Base-by-base conservation (phyloP, 1,284 basidiomycete species). In the Lignosus rhinocerotis region DNA sequence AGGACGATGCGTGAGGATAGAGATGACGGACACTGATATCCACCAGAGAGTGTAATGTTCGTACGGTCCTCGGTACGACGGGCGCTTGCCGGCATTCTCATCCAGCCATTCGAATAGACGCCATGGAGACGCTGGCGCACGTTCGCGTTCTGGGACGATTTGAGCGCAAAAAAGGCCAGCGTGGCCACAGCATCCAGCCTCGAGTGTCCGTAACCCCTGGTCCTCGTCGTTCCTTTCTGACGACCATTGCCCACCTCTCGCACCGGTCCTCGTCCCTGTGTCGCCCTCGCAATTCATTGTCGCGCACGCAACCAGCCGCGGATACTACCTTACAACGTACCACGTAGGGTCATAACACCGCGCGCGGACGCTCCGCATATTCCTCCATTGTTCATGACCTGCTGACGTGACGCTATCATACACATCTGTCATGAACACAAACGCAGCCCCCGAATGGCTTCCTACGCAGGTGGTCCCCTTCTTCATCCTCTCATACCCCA, bases 401-500 rank as follows among this genome's bases (percentile, higher is more conserved):
- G 60, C 59, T 70, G 66, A 68, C 67, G 68, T 62, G 66, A 47
- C 59, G 39, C 32, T 32, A 33, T 42, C 47, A 53, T 62, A 56
- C 57, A 60, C 59, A 60, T 47, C 50, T 54, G 55, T 55, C 60
- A 72, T 72, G 71, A 72, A 71, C 70, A 60, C 63, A 60, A 59
- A 68, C 45, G 69, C 71, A 73, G 73, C 66, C 66, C 75, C 75
- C 69, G 72, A 71, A 60, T 75, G 75, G 76, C 74, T 90, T 49
- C 78, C 79, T 25, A 72, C 79, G 34, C 82, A 79, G 61, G 67
- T 89, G 60, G 66, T 79, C 51, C 88, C 90, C 33, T 93, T 94
- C 76, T 75, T 90, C 72, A 75, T 82, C 10, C 84, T 94, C 61
- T 92, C 91, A 8, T 87, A 93, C 73, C 88, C 87, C 30, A 80